Conservation (phyloP, 768 basidiomycete species). For the Phlegmacium glaucopus region DNA sequence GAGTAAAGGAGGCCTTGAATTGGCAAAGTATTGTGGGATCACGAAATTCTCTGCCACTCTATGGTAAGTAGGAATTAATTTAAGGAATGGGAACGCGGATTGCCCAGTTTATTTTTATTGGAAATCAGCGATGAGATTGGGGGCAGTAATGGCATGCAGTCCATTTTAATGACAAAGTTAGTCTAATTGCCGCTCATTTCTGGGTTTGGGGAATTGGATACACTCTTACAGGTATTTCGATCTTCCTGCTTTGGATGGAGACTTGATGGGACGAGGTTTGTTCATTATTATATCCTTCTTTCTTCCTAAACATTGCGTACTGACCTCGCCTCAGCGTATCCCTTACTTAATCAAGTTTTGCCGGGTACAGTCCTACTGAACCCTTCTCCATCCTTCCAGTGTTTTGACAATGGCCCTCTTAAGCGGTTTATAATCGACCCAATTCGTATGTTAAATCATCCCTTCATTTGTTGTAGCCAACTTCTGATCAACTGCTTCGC, state of each 20-base stretch:
- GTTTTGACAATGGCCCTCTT: background rate
- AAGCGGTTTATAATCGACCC: slow-evolving; percentile 30
- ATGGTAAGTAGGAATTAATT: slow-evolving; percentile 14
- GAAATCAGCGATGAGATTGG: slow-evolving; percentile 36
- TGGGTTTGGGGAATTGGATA: background rate
- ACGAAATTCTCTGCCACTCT: slow-evolving; percentile 27
- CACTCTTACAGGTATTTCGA: slow-evolving; percentile 27
- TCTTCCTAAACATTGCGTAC: too few species aligned
- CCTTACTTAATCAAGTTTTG: slow-evolving; percentile 28
- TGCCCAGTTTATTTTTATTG: background rate
- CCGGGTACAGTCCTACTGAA: slow-evolving; percentile 18
- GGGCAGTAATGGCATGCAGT: slow-evolving; percentile 41
- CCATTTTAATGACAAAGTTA: slow-evolving; percentile 30
- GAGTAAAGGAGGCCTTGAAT: slow-evolving; percentile 18
- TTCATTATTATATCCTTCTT: slow-evolving; percentile 26
- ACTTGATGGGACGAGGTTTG: slow-evolving; percentile 43
- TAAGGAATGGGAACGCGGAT: background rate
- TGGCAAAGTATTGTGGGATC: slow-evolving; percentile 29
- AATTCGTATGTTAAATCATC: slow-evolving; percentile 21
- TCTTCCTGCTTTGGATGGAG: slow-evolving; percentile 40
- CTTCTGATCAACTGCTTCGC: background rate
- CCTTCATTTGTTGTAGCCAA: background rate
- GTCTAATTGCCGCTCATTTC: slow-evolving; percentile 5
- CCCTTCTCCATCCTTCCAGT: background rate
- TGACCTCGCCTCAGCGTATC: slow-evolving; percentile 22